Conservation (phyloP, 2,329 filamentous ascomycete genomes). For the Aulographum hederae region DNA sequence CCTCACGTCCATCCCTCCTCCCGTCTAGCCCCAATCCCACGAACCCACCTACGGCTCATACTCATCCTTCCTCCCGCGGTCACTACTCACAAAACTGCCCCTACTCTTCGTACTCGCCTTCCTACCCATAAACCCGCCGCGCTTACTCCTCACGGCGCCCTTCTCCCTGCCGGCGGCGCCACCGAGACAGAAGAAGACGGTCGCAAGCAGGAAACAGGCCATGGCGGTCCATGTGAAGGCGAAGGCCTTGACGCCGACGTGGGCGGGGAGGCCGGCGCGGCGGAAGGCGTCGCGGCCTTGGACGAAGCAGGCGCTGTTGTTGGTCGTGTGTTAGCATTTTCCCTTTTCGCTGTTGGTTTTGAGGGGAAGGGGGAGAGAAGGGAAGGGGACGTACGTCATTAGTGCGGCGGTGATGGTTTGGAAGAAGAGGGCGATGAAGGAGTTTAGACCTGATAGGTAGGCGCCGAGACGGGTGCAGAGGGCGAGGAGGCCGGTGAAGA, state of each 20-base stretch:
- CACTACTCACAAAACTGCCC: background rate
- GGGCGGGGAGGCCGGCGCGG: constrained; percentile 34
- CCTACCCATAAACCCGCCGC: background rate
- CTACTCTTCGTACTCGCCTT: background rate
- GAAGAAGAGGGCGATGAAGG: constrained; percentile 47
- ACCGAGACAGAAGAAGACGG: constrained; percentile 48
- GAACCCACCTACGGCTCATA: background rate
- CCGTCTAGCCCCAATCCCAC: too few relatives aligned
- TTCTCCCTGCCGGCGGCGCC: constrained; percentile 31
- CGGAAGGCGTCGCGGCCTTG: constrained; percentile 50
- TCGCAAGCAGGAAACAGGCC: constrained; percentile 46
- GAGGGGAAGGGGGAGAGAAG: constrained; percentile 1
- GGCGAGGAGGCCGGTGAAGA: constrained; percentile 50
- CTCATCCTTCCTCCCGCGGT: background rate
- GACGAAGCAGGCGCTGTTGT: constrained; percentile 44
- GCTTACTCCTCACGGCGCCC: constrained; percentile 1
- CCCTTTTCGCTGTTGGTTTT: background rate
- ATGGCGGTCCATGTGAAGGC: constrained; percentile 62
- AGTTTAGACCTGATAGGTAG: constrained; percentile 42
- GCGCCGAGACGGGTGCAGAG: constrained; percentile 54
- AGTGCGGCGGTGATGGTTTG: constrained; percentile 46
- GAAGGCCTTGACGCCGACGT: constrained; percentile 49
- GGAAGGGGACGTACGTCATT: constrained; percentile 47
- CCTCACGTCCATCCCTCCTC: too few relatives aligned
- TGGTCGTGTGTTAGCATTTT: background rate